Evolutionary conservation across 163 green algal species (phyloP), one percentile per base, ranked within the genome.

Genomic region (Dunaliella salina): DNA sequence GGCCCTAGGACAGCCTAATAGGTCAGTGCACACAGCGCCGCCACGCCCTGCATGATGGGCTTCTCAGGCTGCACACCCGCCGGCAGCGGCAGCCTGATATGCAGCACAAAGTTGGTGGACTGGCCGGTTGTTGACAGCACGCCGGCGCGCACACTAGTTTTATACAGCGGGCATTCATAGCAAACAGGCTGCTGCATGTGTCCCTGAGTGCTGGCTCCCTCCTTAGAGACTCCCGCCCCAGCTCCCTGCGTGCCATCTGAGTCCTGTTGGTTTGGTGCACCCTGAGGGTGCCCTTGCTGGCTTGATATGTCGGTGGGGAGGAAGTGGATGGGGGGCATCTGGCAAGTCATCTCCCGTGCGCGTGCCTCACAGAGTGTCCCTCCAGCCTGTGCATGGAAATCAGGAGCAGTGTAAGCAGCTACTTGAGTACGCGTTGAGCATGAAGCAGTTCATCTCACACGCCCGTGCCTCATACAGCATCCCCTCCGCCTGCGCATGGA

Each of bases 161-260:
- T 95, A 88, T 97, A 97, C 86, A 97, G 86, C 50, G 95, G 95
- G 86, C 92, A 96, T 83, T 83, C 33, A 87, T 96, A 97, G 25
- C 46, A 26, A 22, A 46, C 33, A n/a, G 45, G 18, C 15, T 34
- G 24, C 15, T 33, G 50, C 75, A 33, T 34, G 46, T 69, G 25
- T 20, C 5, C 33, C 0, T 63, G 24, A 18, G 34, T 5, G 29
- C 18, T 33, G 78, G 78, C 15, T 8, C n/a, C 26, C 5, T 34
- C 20, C 26, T 82, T 24, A 11, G 11, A 24, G n/a, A 17, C 26
- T 26, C 12, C 78, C 78, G 45, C n/a, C n/a, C 79, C 30, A 45
- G 79, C 24, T n/a, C 4, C 79, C 29, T 57, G n/a, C 4, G 79
- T 13, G 33, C 3, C 79, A 35, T 3, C 12, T n/a, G 26, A 50